phyloP scores from a whole-genome alignment of 1,139 yeast genomes.

The Meyerozyma smithsonii region DNA sequence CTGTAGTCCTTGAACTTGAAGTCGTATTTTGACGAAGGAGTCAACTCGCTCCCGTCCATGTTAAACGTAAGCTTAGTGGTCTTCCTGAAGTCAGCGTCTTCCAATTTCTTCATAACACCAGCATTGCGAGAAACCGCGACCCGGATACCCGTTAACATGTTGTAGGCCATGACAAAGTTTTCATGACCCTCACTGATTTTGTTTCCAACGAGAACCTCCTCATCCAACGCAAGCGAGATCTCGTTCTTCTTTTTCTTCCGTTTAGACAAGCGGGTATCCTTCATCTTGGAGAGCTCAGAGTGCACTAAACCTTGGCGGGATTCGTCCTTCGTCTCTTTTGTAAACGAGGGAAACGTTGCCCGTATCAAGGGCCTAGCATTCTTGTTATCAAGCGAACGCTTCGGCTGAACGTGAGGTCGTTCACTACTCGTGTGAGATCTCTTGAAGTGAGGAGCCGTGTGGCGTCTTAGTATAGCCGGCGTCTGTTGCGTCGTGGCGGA shows the following conservation, averaged over 20 bases:
- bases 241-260: conserved; percentile 40
- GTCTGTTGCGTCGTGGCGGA: background rate
- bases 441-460: background rate
- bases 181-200: conserved; percentile 89
- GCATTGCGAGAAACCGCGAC: conserved; percentile 93
- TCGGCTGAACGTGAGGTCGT: background rate
- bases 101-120: conserved; percentile 72
- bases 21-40: conserved; percentile 91
- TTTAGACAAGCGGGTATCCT: conserved; percentile 37
- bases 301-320: conserved; percentile 23
- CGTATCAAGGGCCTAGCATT: conserved; percentile 5
- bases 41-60: conserved; percentile 80
- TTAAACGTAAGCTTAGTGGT: conserved; percentile 82
- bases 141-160: conserved; percentile 95
- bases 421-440: background rate
- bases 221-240: conserved; percentile 33
- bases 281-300: conserved; percentile 39
- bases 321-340: background rate
- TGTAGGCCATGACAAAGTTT: conserved; percentile 90
- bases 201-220: conserved; percentile 72
- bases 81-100: conserved; percentile 62
- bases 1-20: conserved; percentile 96
- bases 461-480: background rate
- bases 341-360: conserved; percentile 8
- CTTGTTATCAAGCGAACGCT: background rate